These are phyloP conservation scores for Diaporthe longicolla DNA, from an alignment of 2,329 filamentous ascomycete genomes.

Conservation along the genomic window DNA sequence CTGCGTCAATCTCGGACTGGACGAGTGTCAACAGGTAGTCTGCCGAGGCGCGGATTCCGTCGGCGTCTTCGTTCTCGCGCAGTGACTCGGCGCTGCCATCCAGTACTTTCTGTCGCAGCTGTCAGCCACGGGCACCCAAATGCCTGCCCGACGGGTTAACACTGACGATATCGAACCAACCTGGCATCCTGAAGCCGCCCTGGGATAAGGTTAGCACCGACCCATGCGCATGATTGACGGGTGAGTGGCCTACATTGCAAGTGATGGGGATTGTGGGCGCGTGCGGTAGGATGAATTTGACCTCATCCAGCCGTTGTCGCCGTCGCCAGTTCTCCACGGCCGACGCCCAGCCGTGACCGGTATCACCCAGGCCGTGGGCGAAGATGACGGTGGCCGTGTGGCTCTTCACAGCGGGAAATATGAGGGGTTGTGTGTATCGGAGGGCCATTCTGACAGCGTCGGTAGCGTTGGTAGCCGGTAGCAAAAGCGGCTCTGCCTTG, in stretches of 20 bases:
- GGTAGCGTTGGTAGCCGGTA: background rate
- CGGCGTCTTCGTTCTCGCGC: constrained; percentile 66
- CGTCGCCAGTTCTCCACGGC: constrained; percentile 90
- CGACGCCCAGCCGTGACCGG: constrained; percentile 82
- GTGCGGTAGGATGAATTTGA: constrained; percentile 95
- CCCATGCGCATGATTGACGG: constrained; percentile 15
- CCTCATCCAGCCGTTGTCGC: constrained; percentile 84
- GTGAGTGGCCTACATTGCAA: constrained; percentile 58
- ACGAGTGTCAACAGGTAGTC: constrained; percentile 85
- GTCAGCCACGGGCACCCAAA: constrained; percentile 10
- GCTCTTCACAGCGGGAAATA: constrained; percentile 83
- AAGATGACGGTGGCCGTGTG: constrained; percentile 98
- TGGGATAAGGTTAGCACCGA: constrained; percentile 26
- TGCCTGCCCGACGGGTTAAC: constrained; percentile 28
- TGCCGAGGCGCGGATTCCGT: constrained; percentile 80
- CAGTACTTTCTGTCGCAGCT: constrained; percentile 40
- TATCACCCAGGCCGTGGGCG: constrained; percentile 91
- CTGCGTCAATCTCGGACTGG: constrained; percentile 82
- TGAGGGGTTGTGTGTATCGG: constrained; percentile 65
- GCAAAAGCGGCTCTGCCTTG: background rate
- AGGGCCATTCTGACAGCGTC: constrained; percentile 44
- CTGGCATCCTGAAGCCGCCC: constrained; percentile 82
- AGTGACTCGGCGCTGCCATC: constrained; percentile 49
- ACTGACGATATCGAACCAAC: constrained; percentile 85
- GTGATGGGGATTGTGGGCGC: constrained; percentile 90